Percentiles rank a stretch among this genome's conserved stretches.
Evolutionary conservation across 129 eudicot genomes (phyloP).

Genomic region (Flaveria trinervia): DNA sequence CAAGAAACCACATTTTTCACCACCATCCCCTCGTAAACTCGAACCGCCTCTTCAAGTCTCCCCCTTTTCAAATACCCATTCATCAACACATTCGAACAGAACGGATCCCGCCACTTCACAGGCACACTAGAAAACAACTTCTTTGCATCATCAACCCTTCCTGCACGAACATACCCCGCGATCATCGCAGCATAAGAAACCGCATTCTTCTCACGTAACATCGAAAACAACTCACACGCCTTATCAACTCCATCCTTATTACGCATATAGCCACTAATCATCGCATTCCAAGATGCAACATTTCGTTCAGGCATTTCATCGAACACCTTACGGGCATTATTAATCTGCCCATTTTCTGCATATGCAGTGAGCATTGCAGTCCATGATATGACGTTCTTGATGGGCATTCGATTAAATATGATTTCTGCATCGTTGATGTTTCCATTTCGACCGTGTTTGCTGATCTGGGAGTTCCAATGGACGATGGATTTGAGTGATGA

Average conservation of each 20-base stretch:
- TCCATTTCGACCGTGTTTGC: constrained; percentile 58
- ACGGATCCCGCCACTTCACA: constrained; percentile 55
- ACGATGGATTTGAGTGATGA: constrained; percentile 35
- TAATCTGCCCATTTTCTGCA: constrained; percentile 50
- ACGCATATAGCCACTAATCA: constrained; percentile 58
- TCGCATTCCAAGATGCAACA: constrained; percentile 86
- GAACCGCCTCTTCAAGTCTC: constrained; percentile 48
- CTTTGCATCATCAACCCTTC: constrained; percentile 56
- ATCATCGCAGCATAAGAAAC: constrained; percentile 67
- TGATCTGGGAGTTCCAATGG: constrained; percentile 65
- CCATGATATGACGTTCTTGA: constrained; percentile 59
- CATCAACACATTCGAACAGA: constrained; percentile 62
- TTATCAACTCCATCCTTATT: constrained; percentile 44
- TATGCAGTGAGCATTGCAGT: constrained; percentile 79
- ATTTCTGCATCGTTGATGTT: constrained; percentile 61
- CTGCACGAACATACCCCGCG: constrained; percentile 55
- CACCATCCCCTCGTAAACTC: constrained; percentile 56
- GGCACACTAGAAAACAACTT: constrained; percentile 46
- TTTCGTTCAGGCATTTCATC: constrained; percentile 82
- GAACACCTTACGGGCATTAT: constrained; percentile 66
- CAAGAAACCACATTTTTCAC: constrained; percentile 75
- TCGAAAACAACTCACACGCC: constrained; percentile 48
- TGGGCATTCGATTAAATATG: constrained; percentile 54
- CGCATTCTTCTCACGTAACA: constrained; percentile 54
- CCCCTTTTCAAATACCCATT: constrained; percentile 69